Base-by-base conservation (phyloP, 2,329 filamentous ascomycete genomes). In the Exophiala calicioides region DNA sequence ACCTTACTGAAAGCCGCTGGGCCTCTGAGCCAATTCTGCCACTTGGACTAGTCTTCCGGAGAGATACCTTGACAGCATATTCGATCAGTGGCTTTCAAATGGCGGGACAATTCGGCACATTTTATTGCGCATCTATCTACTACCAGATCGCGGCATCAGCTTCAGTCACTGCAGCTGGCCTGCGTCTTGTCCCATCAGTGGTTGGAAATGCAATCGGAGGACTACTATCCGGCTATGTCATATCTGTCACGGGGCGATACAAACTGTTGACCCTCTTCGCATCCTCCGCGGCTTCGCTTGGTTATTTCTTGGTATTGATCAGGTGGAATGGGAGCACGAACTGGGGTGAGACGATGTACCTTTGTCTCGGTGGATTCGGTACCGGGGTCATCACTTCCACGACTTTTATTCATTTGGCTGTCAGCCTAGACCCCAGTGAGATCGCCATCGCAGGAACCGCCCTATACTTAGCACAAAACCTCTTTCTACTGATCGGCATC, bases 111-210 rank as follows among this genome's bases (percentile, higher is more conserved):
- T 63, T 81, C 4, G 76, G 73, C 1, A 74, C 81, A 57, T 56
- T 71, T 62, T 32, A 26, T 21, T 31, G 32, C 7, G 31, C 47
- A 75, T 84, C 85, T 0, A 64, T 88, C 0, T 88, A 88, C 65
- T 88, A 88, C 52, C 80, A 85, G 47, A 76, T 84, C 1, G 84
- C 82, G 0, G 68, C 76, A 4, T 67, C 71, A 0, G 76, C 74
- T 3, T 80, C 78, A 0, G 80, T 77, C 32, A 81, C 82, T 0
- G 66, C 69, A 1, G 81, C 84, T 1, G 76, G 76, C 2, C 68
- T 77, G 0, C 81, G 86, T 57, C 68, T 89, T 0, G 73, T 88
- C 29, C 84, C 85, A 0, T 80, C 84, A 0, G 82, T 88, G 0
- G 64, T 78, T 0, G 85, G 84, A 0, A 88, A 88, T 56, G 79